Conservation (phyloP, 2,329 filamentous ascomycete genomes). For the Onygenales sp. region DNA sequence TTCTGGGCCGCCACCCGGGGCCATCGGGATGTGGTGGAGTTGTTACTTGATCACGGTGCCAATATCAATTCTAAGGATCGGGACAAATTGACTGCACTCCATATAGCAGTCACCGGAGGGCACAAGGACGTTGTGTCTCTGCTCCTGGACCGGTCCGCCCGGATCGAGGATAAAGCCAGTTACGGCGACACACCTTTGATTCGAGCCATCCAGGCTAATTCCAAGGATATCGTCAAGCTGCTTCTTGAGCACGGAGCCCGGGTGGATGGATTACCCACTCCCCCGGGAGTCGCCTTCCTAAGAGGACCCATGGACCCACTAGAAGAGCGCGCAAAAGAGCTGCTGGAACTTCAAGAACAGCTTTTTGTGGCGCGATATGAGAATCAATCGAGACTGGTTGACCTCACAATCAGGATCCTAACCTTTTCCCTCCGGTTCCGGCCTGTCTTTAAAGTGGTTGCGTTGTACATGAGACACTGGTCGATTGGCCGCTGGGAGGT, state of each 20-base stretch:
- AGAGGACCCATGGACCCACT: conserved; percentile 12
- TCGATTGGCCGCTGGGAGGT: conserved; percentile 16
- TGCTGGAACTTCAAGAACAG: conserved; percentile 14
- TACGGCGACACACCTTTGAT: conserved; percentile 15
- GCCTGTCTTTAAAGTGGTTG: conserved; percentile 11
- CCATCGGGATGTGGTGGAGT: conserved; percentile 14
- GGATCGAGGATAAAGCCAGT: conserved; percentile 7
- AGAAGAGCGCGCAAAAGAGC: conserved; percentile 14
- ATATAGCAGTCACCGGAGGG: conserved; percentile 13
- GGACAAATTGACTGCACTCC: conserved; percentile 14
- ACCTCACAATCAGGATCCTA: conserved; percentile 11
- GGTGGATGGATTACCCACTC: conserved; percentile 9
- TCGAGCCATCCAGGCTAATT: conserved; percentile 12
- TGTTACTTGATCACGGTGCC: conserved; percentile 37
- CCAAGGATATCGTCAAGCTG: conserved; percentile 12
- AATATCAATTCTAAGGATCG: conserved; percentile 34
- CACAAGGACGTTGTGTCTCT: conserved; percentile 12
- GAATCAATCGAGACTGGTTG: conserved; percentile 9
- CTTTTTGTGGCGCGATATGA: conserved; percentile 10
- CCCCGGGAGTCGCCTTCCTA: conserved; percentile 12
- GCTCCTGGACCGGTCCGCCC: conserved; percentile 11
- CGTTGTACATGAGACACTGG: conserved; percentile 14
- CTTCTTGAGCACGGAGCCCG: conserved; percentile 13
- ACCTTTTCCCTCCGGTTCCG: conserved; percentile 10
- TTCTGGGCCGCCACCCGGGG: conserved; percentile 12